phyloP scores from a whole-genome alignment of 23 red algal species.

The Gracilaria caudata region DNA sequence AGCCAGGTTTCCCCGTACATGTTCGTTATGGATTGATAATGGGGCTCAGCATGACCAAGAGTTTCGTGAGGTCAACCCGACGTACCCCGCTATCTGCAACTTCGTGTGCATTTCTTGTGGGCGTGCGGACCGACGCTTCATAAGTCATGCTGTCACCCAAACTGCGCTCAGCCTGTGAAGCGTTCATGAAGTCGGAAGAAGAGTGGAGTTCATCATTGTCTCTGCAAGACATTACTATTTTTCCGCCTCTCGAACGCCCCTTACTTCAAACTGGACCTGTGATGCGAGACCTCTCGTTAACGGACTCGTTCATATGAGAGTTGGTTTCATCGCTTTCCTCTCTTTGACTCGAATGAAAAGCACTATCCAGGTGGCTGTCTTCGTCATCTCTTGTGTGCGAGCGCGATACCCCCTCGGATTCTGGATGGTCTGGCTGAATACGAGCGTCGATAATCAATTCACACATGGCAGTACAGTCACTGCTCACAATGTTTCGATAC shows the following conservation, averaged over 20 bases:
- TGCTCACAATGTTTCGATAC: slow-evolving; percentile 24
- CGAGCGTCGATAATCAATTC: slow-evolving; percentile 1
- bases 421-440: neutral
- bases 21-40: neutral
- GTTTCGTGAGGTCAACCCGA: neutral
- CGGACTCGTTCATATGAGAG: neutral
- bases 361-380: neutral
- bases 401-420: neutral
- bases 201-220: neutral
- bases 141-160: neutral
- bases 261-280: neutral
- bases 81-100: neutral
- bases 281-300: neutral
- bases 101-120: neutral
- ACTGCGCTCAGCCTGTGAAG: neutral
- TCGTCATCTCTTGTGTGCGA: neutral
- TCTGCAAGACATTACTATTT: neutral
- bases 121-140: neutral
- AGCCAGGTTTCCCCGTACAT: neutral
- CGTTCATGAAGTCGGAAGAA: neutral
- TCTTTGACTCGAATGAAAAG: neutral
- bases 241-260: neutral
- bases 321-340: neutral
- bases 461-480: neutral
- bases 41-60: slow-evolving; percentile 1